These are phyloP conservation scores for Rhizopogon vinicolor DNA, from an alignment of 768 basidiomycete genomes.

Conservation along the genomic window DNA sequence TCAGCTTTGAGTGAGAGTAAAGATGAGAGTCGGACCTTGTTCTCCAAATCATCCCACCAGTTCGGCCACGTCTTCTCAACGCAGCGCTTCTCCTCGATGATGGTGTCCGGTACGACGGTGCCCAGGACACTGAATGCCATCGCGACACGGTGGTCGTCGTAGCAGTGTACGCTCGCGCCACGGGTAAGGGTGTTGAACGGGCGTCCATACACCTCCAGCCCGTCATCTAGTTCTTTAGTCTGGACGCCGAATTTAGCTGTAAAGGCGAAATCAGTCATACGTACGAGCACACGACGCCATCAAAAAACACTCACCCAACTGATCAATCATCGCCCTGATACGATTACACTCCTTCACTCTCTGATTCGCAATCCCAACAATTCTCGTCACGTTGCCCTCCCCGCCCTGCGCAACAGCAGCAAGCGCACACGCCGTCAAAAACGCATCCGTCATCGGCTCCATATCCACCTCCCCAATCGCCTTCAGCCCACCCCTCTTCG, in stretches of 20 bases:
- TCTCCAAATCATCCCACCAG: constrained; percentile 98
- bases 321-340: constrained; percentile 94
- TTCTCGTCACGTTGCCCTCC: constrained; percentile 60
- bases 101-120: constrained; percentile 63
- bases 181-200: constrained; percentile 54
- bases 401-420: constrained; percentile 80
- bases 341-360: constrained; percentile 98
- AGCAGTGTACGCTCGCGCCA: constrained; percentile 88
- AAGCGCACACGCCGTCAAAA: constrained; percentile 90
- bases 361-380: constrained; percentile 95
- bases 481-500: constrained; percentile 73
- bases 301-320: constrained; percentile 61
- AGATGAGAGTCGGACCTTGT: constrained; percentile 59
- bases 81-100: constrained; percentile 93
- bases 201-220: constrained; percentile 84
- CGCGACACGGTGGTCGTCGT: constrained; percentile 97
- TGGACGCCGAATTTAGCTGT: constrained; percentile 92
- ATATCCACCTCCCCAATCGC: constrained; percentile 84
- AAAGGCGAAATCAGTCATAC: neutral
- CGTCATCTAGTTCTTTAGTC: constrained; percentile 89
- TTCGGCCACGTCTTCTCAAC: constrained; percentile 99
- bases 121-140: constrained; percentile 96
- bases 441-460: constrained; percentile 99
- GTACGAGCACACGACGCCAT: neutral
- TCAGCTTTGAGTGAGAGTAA: neutral